Conservation (phyloP, 768 basidiomycete genomes). For the Boletus coccyginus region DNA sequence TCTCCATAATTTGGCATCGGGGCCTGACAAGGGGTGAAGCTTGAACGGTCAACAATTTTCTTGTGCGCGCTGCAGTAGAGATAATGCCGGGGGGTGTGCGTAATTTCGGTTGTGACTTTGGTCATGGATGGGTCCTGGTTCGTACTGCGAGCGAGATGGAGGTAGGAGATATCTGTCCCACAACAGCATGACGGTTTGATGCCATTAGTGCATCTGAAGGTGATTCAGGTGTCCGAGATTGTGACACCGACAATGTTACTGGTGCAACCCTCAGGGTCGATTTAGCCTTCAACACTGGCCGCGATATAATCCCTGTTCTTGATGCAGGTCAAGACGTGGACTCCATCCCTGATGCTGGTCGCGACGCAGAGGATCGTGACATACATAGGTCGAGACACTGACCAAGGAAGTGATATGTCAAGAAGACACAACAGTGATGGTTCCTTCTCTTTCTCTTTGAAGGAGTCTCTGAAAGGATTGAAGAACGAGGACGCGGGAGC, state of each 20-base stretch:
- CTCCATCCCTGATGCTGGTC: slow-evolving; percentile 13
- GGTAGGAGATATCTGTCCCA: neutral
- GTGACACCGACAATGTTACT: neutral
- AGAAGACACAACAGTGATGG: slow-evolving; percentile 26
- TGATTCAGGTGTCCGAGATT: neutral
- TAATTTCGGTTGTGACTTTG: slow-evolving; percentile 37
- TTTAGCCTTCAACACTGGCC: slow-evolving; percentile 15
- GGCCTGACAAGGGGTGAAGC: slow-evolving; percentile 25
- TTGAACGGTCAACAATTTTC: slow-evolving; percentile 31
- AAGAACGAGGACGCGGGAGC: slow-evolving; percentile 18
- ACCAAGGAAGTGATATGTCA: slow-evolving; percentile 37
- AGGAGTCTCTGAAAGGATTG: slow-evolving; percentile 16
- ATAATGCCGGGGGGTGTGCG: slow-evolving; percentile 4
- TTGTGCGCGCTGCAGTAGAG: slow-evolving; percentile 6
- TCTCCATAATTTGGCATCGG: slow-evolving; percentile 11
- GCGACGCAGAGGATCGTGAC: slow-evolving; percentile 15
- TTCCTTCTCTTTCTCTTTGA: slow-evolving; percentile 29
- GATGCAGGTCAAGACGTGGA: slow-evolving; percentile 18
- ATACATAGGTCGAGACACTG: slow-evolving; percentile 16
- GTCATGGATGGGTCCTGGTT: slow-evolving; percentile 22
- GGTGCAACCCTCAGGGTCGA: neutral
- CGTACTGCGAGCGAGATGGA: neutral
- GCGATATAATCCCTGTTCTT: slow-evolving; percentile 13
- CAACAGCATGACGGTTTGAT: neutral
- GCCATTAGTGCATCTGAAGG: neutral